Percentiles rank a stretch among this genome's conserved stretches.
phyloP scores from a whole-genome alignment of 1,139 yeast genomes.

The Candida sanyaensis region DNA sequence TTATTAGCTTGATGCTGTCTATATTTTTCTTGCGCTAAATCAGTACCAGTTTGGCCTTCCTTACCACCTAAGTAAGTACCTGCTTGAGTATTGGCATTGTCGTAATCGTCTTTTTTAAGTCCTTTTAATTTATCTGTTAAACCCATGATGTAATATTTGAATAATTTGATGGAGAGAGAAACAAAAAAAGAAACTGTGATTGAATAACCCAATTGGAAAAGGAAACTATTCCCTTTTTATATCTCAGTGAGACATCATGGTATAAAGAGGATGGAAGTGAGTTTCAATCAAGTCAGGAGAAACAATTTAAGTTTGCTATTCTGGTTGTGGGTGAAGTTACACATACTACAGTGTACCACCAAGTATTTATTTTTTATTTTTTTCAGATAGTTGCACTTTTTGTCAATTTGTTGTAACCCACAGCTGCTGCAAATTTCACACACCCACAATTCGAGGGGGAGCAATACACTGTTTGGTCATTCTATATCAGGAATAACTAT shows the following conservation, averaged over 20 bases:
- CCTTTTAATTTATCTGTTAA: constrained; percentile 15
- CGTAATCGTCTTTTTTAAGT: constrained; percentile 12
- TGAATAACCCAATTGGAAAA: background rate
- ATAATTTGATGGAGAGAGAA: background rate
- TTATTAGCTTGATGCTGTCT: constrained; percentile 7
- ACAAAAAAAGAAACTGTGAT: background rate
- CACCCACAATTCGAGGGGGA: background rate
- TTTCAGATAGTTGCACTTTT: background rate
- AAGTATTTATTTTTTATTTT: background rate
- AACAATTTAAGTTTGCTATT: too few relatives aligned
- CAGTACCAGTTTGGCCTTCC: constrained; percentile 15
- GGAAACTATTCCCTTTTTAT: background rate
- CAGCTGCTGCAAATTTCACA: constrained; percentile 1
- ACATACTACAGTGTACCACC: too few relatives aligned
- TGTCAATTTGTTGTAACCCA: background rate
- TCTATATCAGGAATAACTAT: too few relatives aligned
- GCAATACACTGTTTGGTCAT: background rate
- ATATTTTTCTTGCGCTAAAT: constrained; percentile 14
- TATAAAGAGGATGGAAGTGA: too few relatives aligned
- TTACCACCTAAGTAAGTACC: constrained; percentile 14
- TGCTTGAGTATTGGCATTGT: constrained; percentile 12
- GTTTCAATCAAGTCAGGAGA: too few relatives aligned
- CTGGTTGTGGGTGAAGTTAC: too few relatives aligned
- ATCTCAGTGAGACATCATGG: background rate
- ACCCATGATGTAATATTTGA: constrained; percentile 9